Base-by-base conservation (phyloP, 768 basidiomycete species). In the Kwoniella heveanensis region DNA sequence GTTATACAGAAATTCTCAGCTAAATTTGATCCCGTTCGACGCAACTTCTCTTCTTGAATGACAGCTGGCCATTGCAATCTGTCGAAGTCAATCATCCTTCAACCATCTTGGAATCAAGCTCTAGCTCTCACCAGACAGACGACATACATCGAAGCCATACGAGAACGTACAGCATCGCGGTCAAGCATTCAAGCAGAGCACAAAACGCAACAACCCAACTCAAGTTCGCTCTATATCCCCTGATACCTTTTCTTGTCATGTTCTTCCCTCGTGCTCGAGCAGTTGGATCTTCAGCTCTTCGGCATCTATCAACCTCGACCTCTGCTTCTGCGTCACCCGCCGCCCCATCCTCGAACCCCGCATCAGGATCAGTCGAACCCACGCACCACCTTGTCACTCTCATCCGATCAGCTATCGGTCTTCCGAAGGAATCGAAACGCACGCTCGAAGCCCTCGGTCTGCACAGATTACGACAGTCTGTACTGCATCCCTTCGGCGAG, bases 331-430 rank as follows among this genome's bases (percentile, higher is more conserved):
- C 58, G 62, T 32, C 32, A 13, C 32, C 32, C 7, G 32, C 32
- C 32, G 32, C 32, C 10, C 52, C 62, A 47, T 25, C 57, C 12
- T 61, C 68, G 22, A 47, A 50, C 47, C 39, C 59, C 8, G 30
- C 53, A 25, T 63, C 66, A 26, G 26, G 46, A 15, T 25, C 58
- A 30, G 48, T 13, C 9, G 9, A 57, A 48, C 68, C 78, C 6
- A 91, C 92, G 0, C 90, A 95, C 80, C 93, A 85, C 83, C 90
- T 90, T 82, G 88, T 97, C 72, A 95, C 92, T 21, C 87, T 94
- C 27, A 85, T 85, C 10, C 89, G 93, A 59, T 94, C 92, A 5
- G 88, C 87, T 53, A 93, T 94, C 66, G 88, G 91, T 0, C 85
- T 95, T 9, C 88, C 89, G 2, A 82, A 86, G 61, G 84, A 84